These are phyloP conservation scores for Buxus sempervirens DNA, from an alignment of 164 flowering plant genomes.

Conservation along the genomic window DNA sequence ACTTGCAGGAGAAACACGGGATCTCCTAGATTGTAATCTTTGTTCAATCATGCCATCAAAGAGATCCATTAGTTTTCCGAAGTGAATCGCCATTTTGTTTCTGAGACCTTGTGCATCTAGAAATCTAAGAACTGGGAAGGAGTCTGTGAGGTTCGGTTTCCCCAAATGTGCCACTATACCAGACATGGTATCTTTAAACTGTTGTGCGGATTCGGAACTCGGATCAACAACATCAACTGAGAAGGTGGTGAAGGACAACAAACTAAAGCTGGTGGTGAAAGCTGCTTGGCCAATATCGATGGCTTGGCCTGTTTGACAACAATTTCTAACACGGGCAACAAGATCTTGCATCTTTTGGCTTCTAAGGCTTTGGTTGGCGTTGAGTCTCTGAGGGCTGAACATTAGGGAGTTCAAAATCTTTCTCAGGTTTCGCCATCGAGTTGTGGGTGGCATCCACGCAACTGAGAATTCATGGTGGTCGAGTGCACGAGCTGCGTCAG, in stretches of 20 bases:
- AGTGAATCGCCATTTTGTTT: neutral
- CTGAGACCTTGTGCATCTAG: constrained; percentile 18
- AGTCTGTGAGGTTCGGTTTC: constrained; percentile 22
- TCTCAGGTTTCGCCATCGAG: constrained; percentile 20
- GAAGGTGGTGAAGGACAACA: constrained; percentile 20
- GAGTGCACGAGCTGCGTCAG: constrained; percentile 12
- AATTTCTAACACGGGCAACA: constrained; percentile 5
- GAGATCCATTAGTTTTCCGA: neutral
- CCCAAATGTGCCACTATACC: constrained; percentile 15
- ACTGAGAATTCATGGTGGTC: constrained; percentile 13
- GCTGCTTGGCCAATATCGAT: constrained; percentile 20
- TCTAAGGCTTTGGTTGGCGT: constrained; percentile 17
- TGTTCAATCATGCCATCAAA: constrained; percentile 18
- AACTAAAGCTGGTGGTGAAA: constrained; percentile 15
- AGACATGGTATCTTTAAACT: constrained; percentile 20
- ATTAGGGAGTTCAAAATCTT: constrained; percentile 12
- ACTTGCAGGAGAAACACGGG: neutral
- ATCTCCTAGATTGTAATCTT: neutral
- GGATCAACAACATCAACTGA: constrained; percentile 18
- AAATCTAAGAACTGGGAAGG: constrained; percentile 9
- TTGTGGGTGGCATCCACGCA: constrained; percentile 18
- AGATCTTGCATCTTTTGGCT: constrained; percentile 26
- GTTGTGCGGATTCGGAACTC: constrained; percentile 10
- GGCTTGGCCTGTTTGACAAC: neutral
- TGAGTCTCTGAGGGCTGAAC: constrained; percentile 21